Base-by-base conservation (phyloP, 2,329 filamentous ascomycete species). In the Aspergillus sp. region DNA sequence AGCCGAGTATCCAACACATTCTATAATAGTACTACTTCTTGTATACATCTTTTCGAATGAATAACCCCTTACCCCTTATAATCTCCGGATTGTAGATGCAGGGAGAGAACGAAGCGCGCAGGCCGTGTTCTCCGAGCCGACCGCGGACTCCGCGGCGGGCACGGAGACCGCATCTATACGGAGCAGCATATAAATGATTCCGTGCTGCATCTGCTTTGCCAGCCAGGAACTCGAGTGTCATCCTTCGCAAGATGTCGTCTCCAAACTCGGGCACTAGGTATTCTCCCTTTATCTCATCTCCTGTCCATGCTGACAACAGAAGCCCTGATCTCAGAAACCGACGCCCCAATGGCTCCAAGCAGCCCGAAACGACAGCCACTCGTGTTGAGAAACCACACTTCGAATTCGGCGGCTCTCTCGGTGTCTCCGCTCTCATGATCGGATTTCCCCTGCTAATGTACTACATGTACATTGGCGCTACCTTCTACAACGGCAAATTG, bases 391-490 rank as follows among this genome's bases (percentile, higher is more conserved):
- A 58, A 6, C 21, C 19, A 0, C 49, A 54, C 17, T 69, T 82
- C 64, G 95, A 99, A 72, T 99, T 98, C 70, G 93, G 93, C 59
- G 95, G 95, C 53, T 86, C 90, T 3, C 72, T 84, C 4, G 93
- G 93, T 49, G 88, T 91, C 45, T 77, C 82, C 8, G 80, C 84
- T 62, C 89, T 97, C 82, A 98, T 98, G 91, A 81, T 90, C 62
- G 86, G 89, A 45, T 99, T 98, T 75, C 95, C 95, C 12, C 59
- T 87, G 24, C 82, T 98, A 65, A 98, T 98, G 93, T 97, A 90
- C 84, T 98, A 97, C 79, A 96, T 98, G 93, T 98, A 92, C 90
- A 87, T 96, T 72, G 95, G 95, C 40, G 90, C 93, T 12, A 92
- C 88, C 31, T 96, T 93, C 78, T 98, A 97, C 78, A 81, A 91